These are phyloP conservation scores for Hirsutella thompsonii DNA, from an alignment of 2,329 filamentous ascomycete genomes.

Conservation along the genomic window DNA sequence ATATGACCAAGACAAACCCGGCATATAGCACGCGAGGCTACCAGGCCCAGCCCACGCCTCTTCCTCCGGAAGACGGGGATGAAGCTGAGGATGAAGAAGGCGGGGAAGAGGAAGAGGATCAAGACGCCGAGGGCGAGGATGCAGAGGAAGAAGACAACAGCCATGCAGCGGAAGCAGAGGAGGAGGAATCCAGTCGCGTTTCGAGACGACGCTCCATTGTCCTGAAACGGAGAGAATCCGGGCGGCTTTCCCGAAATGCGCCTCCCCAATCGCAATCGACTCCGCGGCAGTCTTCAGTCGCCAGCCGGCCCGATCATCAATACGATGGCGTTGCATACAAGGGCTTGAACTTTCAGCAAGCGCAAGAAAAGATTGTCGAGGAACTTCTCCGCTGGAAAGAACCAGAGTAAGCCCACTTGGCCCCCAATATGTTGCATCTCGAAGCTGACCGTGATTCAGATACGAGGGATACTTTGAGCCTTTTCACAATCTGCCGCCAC, in stretches of 20 bases:
- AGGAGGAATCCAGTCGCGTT: conserved; percentile 14
- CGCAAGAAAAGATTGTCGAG: conserved; percentile 73
- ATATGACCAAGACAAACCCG: conserved; percentile 77
- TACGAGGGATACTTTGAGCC: conserved; percentile 59
- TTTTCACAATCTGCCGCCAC: conserved; percentile 67
- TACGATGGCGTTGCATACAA: conserved; percentile 50
- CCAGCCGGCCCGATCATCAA: conserved; percentile 35
- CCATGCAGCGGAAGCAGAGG: conserved; percentile 14
- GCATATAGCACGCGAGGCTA: conserved; percentile 61
- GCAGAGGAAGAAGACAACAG: conserved; percentile 8
- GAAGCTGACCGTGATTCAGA: conserved; percentile 28
- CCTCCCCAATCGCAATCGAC: conserved; percentile 17
- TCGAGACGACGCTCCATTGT: conserved; percentile 25
- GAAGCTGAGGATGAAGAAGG: conserved; percentile 11
- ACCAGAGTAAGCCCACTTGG: conserved; percentile 39
- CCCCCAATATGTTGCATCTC: background rate
- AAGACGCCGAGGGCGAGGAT: conserved; percentile 12
- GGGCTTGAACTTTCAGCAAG: conserved; percentile 67
- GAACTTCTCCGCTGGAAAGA: conserved; percentile 60
- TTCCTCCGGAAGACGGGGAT: conserved; percentile 32
- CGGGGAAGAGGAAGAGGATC: background rate
- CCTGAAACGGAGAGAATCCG: conserved; percentile 23
- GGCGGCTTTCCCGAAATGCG: conserved; percentile 20
- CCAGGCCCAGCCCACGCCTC: conserved; percentile 58
- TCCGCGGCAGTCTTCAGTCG: conserved; percentile 21